Conservation (phyloP, 805 yeast genomes). For the Metschnikowia koreensis region DNA sequence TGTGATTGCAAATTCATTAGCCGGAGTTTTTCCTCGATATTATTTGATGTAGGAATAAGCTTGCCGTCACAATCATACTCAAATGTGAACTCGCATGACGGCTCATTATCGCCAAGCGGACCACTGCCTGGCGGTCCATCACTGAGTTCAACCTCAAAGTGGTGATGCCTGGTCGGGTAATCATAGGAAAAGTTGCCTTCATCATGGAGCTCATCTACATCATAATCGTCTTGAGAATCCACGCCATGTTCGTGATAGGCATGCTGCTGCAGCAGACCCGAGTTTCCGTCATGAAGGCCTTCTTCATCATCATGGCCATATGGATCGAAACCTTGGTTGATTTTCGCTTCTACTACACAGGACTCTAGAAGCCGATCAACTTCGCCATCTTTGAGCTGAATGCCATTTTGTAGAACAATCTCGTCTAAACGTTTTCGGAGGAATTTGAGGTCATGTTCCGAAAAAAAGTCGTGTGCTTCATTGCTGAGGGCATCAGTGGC, state of each 20-base stretch:
- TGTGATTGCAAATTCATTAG: constrained; percentile 29
- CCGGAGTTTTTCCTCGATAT: constrained; percentile 39
- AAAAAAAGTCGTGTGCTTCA: constrained; percentile 3
- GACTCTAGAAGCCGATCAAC: constrained; percentile 11
- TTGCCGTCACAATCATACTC: constrained; percentile 43
- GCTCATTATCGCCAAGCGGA: constrained; percentile 26
- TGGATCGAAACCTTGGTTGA: constrained; percentile 14
- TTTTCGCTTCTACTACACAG: constrained; percentile 7
- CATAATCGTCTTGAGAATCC: constrained; percentile 34
- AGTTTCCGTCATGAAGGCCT: constrained; percentile 37
- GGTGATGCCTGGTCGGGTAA: constrained; percentile 32
- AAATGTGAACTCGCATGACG: constrained; percentile 45
- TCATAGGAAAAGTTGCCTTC: constrained; percentile 28
- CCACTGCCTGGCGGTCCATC: constrained; percentile 29
- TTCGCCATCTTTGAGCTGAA: constrained; percentile 11
- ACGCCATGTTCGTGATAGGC: constrained; percentile 12
- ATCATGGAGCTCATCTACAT: constrained; percentile 34
- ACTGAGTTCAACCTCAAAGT: constrained; percentile 42
- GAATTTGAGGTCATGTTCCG: constrained; percentile 11
- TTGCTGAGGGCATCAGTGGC: neutral
- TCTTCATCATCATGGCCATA: constrained; percentile 41
- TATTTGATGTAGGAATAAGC: constrained; percentile 36
- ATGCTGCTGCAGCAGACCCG: constrained; percentile 12
- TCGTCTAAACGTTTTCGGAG: constrained; percentile 12
- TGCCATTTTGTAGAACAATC: constrained; percentile 5